These are phyloP conservation scores for Populus pruinosa DNA, from an alignment of 345 rosid species.

Conservation along the genomic window DNA sequence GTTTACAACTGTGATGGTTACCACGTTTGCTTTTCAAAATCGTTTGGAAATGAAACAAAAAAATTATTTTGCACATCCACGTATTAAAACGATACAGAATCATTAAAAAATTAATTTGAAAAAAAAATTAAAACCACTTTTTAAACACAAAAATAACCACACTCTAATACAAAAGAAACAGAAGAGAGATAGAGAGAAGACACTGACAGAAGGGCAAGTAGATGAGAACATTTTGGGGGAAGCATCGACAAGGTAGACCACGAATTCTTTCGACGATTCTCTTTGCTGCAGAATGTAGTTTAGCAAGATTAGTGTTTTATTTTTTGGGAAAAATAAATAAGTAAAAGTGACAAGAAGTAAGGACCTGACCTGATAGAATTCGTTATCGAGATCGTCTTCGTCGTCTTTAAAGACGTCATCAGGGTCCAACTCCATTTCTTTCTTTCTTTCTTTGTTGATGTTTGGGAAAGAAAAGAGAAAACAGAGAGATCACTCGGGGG, in stretches of 20 bases:
- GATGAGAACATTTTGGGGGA: constrained; percentile 79
- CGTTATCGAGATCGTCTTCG: constrained; percentile 64
- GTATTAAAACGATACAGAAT: no score
- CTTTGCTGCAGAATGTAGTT: constrained; percentile 41
- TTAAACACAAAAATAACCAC: no score
- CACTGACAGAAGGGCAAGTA: constrained; percentile 52
- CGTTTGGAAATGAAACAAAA: no score
- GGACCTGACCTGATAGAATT: constrained; percentile 47
- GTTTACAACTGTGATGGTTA: no score
- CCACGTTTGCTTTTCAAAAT: no score
- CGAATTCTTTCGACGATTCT: constrained; percentile 64
- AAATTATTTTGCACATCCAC: no score
- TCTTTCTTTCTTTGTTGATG: no score
- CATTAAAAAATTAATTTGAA: no score
- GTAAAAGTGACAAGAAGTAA: background rate
- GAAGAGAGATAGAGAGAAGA: background rate
- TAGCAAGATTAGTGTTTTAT: background rate
- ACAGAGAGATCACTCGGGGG: no score
- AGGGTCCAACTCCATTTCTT: constrained; percentile 51
- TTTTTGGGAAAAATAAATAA: background rate
- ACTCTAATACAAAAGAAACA: background rate
- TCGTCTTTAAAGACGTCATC: constrained; percentile 90
- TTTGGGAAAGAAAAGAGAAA: no score
- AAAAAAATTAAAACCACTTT: no score
- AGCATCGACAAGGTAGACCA: constrained; percentile 78